Evolutionary conservation across 2,329 filamentous ascomycete genomes (phyloP), one percentile per base, ranked within the genome.

Genomic region (Pyrenochaeta sp.): DNA sequence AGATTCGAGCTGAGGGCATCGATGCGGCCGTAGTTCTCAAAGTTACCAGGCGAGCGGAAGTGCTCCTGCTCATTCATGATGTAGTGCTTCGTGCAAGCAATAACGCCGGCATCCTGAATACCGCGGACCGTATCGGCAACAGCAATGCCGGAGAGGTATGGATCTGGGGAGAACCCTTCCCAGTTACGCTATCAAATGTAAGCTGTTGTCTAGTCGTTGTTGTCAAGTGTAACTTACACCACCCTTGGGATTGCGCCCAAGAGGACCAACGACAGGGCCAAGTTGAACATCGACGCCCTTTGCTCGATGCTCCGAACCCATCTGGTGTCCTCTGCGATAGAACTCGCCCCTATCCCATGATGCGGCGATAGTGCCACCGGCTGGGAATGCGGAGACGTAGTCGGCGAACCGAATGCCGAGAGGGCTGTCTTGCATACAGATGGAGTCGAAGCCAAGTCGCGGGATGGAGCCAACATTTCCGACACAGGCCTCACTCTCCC

Each of bases 341-440:
- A 92, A 88, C 27, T 96, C 82, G 11, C 79, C 75, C 51, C 89
- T 85, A 74, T 93, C 90, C 83, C 89, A 97, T 0, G 92, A 91
- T n/a, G 91, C 90, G 12, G 90, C 93, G 27, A 90, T 85, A 5
- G 90, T 92, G 63, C 92, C 82, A 42, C 90, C 92, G 0, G 89
- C 87, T 0, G 90, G 85, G 73, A 96, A 97, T 1, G 89, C 92
- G 31, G 90, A 94, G 68, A 87, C 87, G 75, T 90, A 94, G 75
- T 96, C 92, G 61, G 85, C 84, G 52, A 88, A 84, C 46, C 92
- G 89, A 51, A 97, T 80, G 56, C 92, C 93, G 1, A 95, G 80
- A 5, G 92, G 92, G 2, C 90, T 88, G 71, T 97, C 93, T 68
- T 97, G 92, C 81, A 95, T 79, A 74, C 93, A 97, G n/a, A 96